Evolutionary conservation across 345 rosid genomes (phyloP), one percentile per base, ranked within the genome.

Genomic region (Turritis glabra): DNA sequence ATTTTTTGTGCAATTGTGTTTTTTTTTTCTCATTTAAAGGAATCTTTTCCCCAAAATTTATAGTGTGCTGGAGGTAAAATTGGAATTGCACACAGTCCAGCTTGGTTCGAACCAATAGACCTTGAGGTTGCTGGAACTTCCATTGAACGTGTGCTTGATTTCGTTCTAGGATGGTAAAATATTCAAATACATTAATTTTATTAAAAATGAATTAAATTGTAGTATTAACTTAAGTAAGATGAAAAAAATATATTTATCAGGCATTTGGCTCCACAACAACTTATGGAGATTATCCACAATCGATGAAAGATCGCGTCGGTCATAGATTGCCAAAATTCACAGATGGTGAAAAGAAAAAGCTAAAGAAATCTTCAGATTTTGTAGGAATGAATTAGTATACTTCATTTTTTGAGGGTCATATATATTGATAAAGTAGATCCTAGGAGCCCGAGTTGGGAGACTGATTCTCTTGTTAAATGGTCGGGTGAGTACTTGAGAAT

Each of bases 311-410:
- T 8, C 69, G 67, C 3, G 70, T 83, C 5, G 85, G 87, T 30
- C 14, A 44, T 21, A 66, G 89, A 68, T 68, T 85, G 18, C 87
- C 87, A 4, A 72, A 73, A 14, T 85, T 84, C 82, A 69, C 84
- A 0, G 23, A 23, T 22, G 68, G 30, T 2, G 71, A 84, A 50
- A 84, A 84, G 47, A 25, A 5, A 17, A 33, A 40, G 33, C 22
- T 84, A 5, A 82, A 46, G 32, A 60, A 76, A 12, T 86, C 90
- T 0, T 44, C 69, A 54, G 87, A 86, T 79, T 86, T 64, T 66
- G 46, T 84, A 1, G 87, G 84, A 35, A 29, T 86, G 4, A 86
- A 86, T 76, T 86, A 86, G 61, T 86, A 86, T 35, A 71, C 77
- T 4, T 73, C 82, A 25, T 0, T 5, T 41, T 79, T 80, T 51